These are phyloP conservation scores for Clohesyomyces aquaticus DNA, from an alignment of 495 filamentous ascomycete genomes.

Conservation along the genomic window DNA sequence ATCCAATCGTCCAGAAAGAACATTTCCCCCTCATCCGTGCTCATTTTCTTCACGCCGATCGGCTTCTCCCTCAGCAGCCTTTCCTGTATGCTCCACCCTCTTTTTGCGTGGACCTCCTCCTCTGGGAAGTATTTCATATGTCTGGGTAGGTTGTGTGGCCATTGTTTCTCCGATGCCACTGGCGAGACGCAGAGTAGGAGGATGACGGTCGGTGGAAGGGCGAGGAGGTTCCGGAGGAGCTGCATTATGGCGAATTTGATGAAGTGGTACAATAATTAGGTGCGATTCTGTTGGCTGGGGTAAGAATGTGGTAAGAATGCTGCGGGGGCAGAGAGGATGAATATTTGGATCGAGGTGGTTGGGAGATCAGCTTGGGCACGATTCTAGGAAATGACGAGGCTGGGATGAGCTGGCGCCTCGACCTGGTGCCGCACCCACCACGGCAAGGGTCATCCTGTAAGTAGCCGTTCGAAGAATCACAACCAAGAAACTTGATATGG, in stretches of 20 bases:
- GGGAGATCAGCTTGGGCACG: conserved; percentile 15
- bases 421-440: neutral
- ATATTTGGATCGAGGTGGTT: conserved; percentile 17
- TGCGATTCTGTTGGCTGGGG: neutral
- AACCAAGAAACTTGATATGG: too few species aligned
- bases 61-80: conserved; percentile 45
- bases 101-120: conserved; percentile 45
- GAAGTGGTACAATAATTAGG: neutral
- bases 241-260: neutral
- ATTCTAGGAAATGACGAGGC: conserved; percentile 31
- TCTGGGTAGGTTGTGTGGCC: conserved; percentile 52
- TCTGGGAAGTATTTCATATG: conserved; percentile 52
- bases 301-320: neutral
- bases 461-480: too few species aligned
- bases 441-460: conserved; percentile 18
- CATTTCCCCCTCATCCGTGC: conserved; percentile 78
- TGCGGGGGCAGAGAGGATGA: neutral
- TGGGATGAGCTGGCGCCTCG: conserved; percentile 33
- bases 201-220: conserved; percentile 56
- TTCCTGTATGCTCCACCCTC: conserved; percentile 45
- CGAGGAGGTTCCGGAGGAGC: conserved; percentile 41
- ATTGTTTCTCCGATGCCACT: conserved; percentile 36
- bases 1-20: conserved; percentile 72
- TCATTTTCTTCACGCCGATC: conserved; percentile 73
- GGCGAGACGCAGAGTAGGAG: conserved; percentile 48